These are phyloP conservation scores for Nyctanthes arbortristis DNA, from an alignment of 257 asterid species.

Conservation along the genomic window DNA sequence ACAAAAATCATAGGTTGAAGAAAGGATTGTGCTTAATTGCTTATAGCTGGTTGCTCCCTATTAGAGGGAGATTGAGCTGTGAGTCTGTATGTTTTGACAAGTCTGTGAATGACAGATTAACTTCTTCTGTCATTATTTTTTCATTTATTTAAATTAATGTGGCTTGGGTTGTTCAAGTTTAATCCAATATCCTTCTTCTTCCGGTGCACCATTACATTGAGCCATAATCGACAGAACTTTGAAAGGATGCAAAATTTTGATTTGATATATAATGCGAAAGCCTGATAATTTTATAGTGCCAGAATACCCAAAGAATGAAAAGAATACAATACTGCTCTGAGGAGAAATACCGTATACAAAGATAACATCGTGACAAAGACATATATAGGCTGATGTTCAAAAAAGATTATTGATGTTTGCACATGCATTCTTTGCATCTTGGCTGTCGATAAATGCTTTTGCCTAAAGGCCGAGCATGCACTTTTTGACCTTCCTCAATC, in stretches of 20 bases:
- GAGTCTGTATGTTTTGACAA: conserved; percentile 18
- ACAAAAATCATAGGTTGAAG: background rate
- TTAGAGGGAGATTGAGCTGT: background rate
- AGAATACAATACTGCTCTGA: background rate
- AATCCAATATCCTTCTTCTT: conserved; percentile 39
- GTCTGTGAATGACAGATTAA: conserved; percentile 41
- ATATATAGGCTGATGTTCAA: too few relatives aligned
- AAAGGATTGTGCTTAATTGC: conserved; percentile 5
- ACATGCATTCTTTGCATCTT: conserved; percentile 78
- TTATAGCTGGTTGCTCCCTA: background rate
- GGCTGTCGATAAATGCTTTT: conserved; percentile 78
- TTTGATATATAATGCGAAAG: too few relatives aligned
- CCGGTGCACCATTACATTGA: conserved; percentile 3
- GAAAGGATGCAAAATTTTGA: too few relatives aligned
- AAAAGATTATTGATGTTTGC: conserved; percentile 48
- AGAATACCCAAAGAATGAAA: background rate
- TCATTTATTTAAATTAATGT: conserved; percentile 35
- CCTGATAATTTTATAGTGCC: background rate
- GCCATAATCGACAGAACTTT: background rate
- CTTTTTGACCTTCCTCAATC: conserved; percentile 83
- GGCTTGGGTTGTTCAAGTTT: conserved; percentile 52
- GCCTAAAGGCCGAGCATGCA: conserved; percentile 37
- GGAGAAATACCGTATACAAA: background rate
- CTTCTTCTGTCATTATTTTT: conserved; percentile 50
- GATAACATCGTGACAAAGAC: background rate